phyloP scores from a whole-genome alignment of 1,284 basidiomycete genomes.

The Cryptococcus hybrid region DNA sequence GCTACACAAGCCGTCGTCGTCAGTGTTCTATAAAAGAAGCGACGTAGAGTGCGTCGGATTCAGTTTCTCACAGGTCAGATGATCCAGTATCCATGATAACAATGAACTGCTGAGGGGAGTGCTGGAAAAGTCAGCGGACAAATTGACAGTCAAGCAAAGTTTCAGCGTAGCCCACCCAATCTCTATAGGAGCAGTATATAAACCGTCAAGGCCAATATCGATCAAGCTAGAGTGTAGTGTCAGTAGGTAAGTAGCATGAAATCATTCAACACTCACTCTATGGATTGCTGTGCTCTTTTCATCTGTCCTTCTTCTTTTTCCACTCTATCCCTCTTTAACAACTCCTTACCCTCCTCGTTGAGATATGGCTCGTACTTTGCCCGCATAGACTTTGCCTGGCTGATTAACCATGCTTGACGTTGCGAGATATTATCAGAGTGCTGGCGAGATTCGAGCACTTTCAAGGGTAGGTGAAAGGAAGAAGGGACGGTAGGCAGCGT shows the following conservation, averaged over 20 bases:
- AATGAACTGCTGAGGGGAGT: slow-evolving; percentile 53
- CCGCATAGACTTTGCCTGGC: slow-evolving; percentile 27
- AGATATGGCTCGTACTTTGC: slow-evolving; percentile 33
- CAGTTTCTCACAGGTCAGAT: slow-evolving; percentile 44
- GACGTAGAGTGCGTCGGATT: not conserved
- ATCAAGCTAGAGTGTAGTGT: slow-evolving; percentile 15
- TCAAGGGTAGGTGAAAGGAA: slow-evolving; percentile 13
- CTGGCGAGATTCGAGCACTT: slow-evolving; percentile 20
- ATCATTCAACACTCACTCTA: not conserved
- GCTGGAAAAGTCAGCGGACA: slow-evolving; percentile 5
- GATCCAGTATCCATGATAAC: slow-evolving; percentile 56
- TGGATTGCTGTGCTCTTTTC: not conserved
- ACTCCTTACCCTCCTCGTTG: slow-evolving; percentile 18
- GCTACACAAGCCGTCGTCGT: not conserved
- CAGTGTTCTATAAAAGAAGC: not conserved
- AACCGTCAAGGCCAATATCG: slow-evolving; percentile 38
- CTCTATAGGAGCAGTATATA: slow-evolving; percentile 36
- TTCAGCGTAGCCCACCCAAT: slow-evolving; percentile 29
- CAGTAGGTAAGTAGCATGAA: not conserved
- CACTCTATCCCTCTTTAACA: slow-evolving; percentile 18
- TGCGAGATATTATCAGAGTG: slow-evolving; percentile 27
- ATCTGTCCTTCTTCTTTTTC: slow-evolving; percentile 13
- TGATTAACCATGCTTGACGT: slow-evolving; percentile 29
- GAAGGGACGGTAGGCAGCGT: not conserved
- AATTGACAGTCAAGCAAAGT: not conserved